These are phyloP conservation scores for Candida pini DNA, from an alignment of 805 yeast species.

Conservation along the genomic window DNA sequence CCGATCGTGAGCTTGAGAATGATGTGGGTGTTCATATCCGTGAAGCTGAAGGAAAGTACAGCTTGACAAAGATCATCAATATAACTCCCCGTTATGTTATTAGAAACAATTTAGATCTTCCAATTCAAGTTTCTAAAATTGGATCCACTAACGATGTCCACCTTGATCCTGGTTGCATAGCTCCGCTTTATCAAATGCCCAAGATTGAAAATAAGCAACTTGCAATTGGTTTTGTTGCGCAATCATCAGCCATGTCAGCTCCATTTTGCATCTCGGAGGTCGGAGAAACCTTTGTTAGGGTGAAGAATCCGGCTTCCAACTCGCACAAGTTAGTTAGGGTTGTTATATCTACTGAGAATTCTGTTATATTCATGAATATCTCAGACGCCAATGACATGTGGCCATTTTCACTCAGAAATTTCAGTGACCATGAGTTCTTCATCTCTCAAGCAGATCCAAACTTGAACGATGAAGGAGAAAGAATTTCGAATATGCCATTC, in stretches of 20 bases:
- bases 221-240: constrained; percentile 50
- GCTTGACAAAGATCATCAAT: constrained; percentile 68
- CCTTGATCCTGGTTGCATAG: constrained; percentile 41
- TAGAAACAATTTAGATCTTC: constrained; percentile 51
- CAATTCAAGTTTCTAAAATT: constrained; percentile 58
- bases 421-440: constrained; percentile 79
- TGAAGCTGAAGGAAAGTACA: constrained; percentile 85
- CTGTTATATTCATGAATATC: constrained; percentile 73
- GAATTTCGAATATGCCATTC: constrained; percentile 49
- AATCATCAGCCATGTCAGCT: constrained; percentile 71
- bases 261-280: constrained; percentile 81
- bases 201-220: constrained; percentile 54
- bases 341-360: constrained; percentile 71
- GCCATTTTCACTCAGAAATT: constrained; percentile 92
- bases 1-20: constrained; percentile 51
- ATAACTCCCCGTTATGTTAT: constrained; percentile 80
- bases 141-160: constrained; percentile 51
- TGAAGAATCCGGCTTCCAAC: constrained; percentile 47
- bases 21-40: constrained; percentile 68
- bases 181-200: constrained; percentile 63
- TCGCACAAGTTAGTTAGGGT: constrained; percentile 70
- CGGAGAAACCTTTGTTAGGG: constrained; percentile 74
- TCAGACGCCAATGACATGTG: constrained; percentile 70
- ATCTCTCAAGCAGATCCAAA: constrained; percentile 83
- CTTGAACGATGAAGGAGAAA: constrained; percentile 59